Evolutionary conservation across 148 eudicot species (phyloP).

Genomic region (Talinum fruticosum): DNA sequence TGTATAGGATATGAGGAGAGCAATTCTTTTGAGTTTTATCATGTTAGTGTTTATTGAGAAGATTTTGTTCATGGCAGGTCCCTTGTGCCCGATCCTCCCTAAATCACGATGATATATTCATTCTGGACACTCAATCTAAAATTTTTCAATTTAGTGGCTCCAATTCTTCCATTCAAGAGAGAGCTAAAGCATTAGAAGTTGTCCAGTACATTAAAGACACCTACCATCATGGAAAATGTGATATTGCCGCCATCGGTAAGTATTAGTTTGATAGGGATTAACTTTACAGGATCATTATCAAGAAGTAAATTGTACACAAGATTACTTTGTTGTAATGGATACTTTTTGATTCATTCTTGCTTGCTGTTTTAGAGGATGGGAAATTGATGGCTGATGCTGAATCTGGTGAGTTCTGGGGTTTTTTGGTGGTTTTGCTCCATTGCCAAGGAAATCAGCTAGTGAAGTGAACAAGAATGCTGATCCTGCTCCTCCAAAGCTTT

Average conservation of each 20-base stretch:
- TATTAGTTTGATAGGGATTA: neutral
- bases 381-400: constrained; percentile 93
- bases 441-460: constrained; percentile 73
- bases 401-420: constrained; percentile 96
- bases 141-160: constrained; percentile 94
- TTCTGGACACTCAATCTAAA: constrained; percentile 85
- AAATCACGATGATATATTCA: constrained; percentile 91
- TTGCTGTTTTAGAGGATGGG: constrained; percentile 69
- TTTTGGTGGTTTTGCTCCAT: constrained; percentile 99
- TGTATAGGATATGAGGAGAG: neutral
- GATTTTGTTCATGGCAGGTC: constrained; percentile 51
- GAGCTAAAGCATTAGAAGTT: constrained; percentile 97
- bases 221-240: constrained; percentile 94
- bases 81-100: constrained; percentile 90
- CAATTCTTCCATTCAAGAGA: constrained; percentile 93
- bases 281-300: neutral
- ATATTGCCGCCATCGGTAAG: constrained; percentile 87
- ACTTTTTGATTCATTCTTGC: constrained; percentile 5
- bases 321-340: constrained; percentile 1
- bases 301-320: neutral
- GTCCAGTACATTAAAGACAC: constrained; percentile 91
- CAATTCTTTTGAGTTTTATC: constrained; percentile 6
- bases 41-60: constrained; percentile 11
- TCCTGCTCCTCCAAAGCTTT: constrained; percentile 55
- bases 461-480: constrained; percentile 44